Base-by-base conservation (phyloP, 192 early-diverging fungal species). In the Chytriomyces sp. region DNA sequence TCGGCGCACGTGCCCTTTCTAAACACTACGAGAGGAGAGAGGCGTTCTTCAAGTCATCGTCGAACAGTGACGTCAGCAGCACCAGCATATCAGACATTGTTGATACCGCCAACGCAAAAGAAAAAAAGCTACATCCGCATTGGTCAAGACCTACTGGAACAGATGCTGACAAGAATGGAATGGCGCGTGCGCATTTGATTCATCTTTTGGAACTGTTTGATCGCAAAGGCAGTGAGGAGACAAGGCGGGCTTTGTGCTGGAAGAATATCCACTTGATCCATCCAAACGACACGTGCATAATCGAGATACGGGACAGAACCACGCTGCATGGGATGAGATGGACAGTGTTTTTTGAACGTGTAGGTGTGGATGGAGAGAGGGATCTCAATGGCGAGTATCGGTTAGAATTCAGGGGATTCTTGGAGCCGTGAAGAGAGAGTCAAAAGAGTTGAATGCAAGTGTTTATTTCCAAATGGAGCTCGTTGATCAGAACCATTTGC, bases 201-300 rank as follows among this genome's bases (percentile, higher is more conserved):
- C 24, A 45, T 1, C 47, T 75, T 6, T 20, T 75, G 45, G 63
- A 44, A 8, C 10, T 75, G 46, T 50, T 75, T 60, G 35, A 35
- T 35, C 35, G 35, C 35, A 35, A 35, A 35, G 35, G 35, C 35
- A 35, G 35, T 35, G 45, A 48, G 26, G 26, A 11, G 16, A 75
- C 20, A 16, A 57, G 66, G 35, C 2, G n/a, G 23, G 7, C 46
- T 1, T 26, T 48, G 23, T 75, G 73, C 49, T 75, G 73, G 73
- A 75, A 65, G 26, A 75, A 75, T 35, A 65, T 75, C 13, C 73
- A 75, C 35, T 11, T 60, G 9, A 75, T 75, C 35, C 73, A 75
- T 57, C 73, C 73, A 44, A 64, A 75, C 46, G 35, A 75, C 46
- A 75, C 73, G 0, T 60, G 50, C 18, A 75, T 75, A n/a, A 65